Conservation (phyloP, 352 stramenopile species). For the Phytophthora idaei region DNA sequence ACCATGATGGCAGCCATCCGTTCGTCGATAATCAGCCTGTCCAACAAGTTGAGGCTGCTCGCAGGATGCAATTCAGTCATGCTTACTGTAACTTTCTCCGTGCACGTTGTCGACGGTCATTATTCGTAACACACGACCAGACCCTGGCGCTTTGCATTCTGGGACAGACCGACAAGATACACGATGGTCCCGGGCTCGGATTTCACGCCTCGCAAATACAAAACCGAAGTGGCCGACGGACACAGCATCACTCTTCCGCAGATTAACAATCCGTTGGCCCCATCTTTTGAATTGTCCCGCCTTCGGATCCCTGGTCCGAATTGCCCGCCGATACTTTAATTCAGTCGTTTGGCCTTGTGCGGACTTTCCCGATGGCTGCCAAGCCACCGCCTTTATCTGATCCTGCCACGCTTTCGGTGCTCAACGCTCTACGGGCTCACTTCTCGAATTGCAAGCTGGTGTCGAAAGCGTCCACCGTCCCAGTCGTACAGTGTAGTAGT, state of each 20-base stretch:
- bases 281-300: conserved; percentile 18
- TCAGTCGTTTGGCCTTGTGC: background rate
- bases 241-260: background rate
- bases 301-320: conserved; percentile 31
- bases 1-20: too few relatives aligned
- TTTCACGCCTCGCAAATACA: too few relatives aligned
- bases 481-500: background rate
- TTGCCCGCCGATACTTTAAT: background rate
- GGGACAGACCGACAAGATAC: conserved; percentile 18
- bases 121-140: conserved; percentile 25
- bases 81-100: too few relatives aligned
- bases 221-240: background rate
- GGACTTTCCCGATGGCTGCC: conserved; percentile 8
- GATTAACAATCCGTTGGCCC: conserved; percentile 22
- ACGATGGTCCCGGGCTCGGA: conserved; percentile 2
- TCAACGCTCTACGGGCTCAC: conserved; percentile 13
- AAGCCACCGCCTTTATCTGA: conserved; percentile 19
- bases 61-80: background rate
- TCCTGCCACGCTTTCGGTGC: conserved; percentile 16
- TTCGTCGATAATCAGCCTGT: too few relatives aligned
- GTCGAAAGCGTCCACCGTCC: background rate
- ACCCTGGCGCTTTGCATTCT: conserved; percentile 14
- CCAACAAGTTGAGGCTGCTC: background rate
- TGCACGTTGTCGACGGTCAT: too few relatives aligned
- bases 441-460: conserved; percentile 29